Evolutionary conservation across 176 grass and related monocot genomes (phyloP), one percentile per base, ranked within the genome.

Genomic region (Rhynchospora pubera): DNA sequence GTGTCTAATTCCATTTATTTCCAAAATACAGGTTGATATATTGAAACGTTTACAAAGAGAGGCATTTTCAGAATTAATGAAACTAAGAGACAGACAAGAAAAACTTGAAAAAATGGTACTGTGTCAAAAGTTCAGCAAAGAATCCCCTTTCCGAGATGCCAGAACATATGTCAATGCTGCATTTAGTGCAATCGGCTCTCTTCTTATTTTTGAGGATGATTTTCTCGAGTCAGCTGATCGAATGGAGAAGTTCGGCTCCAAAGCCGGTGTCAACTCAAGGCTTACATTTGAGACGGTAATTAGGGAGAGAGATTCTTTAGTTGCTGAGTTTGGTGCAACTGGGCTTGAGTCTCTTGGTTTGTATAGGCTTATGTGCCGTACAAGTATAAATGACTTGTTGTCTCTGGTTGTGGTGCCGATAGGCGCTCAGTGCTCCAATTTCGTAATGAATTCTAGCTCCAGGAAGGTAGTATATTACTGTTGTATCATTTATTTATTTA

Each of bases 31-130:
- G 88, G 78, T 80, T 83, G 79, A 86, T 76, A 80, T 80, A 57
- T 64, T 89, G 62, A 89, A 86, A 69, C 84, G 80, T 48, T 79
- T 89, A 59, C 88, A 86, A 64, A 65, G 71, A 65, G 84, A 89
- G 28, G 42, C 72, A 30, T 82, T 89, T 79, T 83, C 79, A 62
- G 84, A 86, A 34, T 56, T 89, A 32, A 83, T 89, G 88, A 89
- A 89, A 56, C 62, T 89, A 19, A 83, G 72, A 51, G 88, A 72
- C 44, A 83, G 53, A 43, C 87, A 89, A 68, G 73, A 89, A 32
- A 72, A 86, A 21, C 30, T 86, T 7, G 88, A 86, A 83, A 65
- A 60, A 10, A 62, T 83, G 19, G 39, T 89, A 52, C 43, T 58
- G 57, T 79, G 57, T 10, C 64, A 77, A 2, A 83, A 65, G 19